Evolutionary conservation across 2,329 filamentous ascomycete species (phyloP), one percentile per base, ranked within the genome.

Genomic region (Aspergillus eucalypticola): DNA sequence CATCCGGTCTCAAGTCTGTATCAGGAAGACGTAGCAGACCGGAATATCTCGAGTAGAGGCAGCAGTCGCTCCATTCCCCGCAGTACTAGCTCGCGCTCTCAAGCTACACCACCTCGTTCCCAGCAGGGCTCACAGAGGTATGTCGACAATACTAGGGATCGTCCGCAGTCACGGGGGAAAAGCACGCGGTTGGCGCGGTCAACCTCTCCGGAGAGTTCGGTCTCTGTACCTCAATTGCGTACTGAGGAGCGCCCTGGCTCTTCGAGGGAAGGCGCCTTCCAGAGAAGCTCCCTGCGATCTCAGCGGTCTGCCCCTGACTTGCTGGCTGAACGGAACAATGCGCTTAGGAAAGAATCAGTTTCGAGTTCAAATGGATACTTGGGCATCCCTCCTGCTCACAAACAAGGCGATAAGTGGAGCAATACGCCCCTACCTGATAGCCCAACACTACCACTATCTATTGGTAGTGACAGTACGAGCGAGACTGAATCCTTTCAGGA

Each of bases 1-100:
- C 73, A 71, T 10, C 64, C 75, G 19, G 59, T 75, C 29, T 75
- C 76, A 4, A 68, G 70, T 3, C 57, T 77, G 48, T 76, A 76
- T 54, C 75, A 78, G 58, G 77, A 79, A 58, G 76, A 79, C 65
- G 75, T 78, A 35, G 73, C 75, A 35, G 76, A 78, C 60, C 70
- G 75, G 35, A 79, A 78, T 56, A 76, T 76, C 56, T 66, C 66
- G 17, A 68, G 68, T 59, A 61, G 65, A 52, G 62, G 59, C 19
- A 65, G 63, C 39, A 59, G 53, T 35, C 64, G 67, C 19, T 66
- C 69, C 19, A 51, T 67, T 13, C 70, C 69, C 38, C 62, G 63
- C 21, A 61, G 60, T 44, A 57, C 66, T 23, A 69, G 64, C 50
- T 61, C 42, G 53, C 68, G 58, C 46, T 65, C 67, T 29, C 52